A percentile compares a stretch with the other conserved stretches of the same genome.
These are phyloP conservation scores for Chlorella variabilis DNA, from an alignment of 163 green algal genomes.

Conservation along the genomic window DNA sequence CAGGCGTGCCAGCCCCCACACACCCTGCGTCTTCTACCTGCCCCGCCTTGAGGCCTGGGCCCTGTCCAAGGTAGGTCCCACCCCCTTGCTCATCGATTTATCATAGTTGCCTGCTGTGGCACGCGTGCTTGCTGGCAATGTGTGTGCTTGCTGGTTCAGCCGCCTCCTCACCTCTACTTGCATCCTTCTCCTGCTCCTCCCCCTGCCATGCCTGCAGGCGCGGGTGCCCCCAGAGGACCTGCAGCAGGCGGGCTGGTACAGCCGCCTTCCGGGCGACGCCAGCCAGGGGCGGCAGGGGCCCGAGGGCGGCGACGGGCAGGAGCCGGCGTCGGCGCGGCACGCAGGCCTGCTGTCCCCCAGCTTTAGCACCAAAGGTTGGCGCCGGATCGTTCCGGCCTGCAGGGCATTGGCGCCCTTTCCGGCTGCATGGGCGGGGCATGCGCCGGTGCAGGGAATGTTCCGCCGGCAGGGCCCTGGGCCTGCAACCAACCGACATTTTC, in stretches of 20 bases:
- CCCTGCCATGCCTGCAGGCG: neutral
- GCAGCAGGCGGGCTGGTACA: neutral
- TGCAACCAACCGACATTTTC: neutral
- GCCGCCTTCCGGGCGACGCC: neutral
- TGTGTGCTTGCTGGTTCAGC: neutral
- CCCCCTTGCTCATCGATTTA: too few species aligned
- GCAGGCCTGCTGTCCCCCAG: slow-evolving; percentile 4
- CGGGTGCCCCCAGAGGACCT: neutral
- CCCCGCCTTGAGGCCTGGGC: slow-evolving; percentile 56
- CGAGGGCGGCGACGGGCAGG: neutral
- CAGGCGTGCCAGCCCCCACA: slow-evolving; percentile 8
- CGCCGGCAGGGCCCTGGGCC: too few species aligned
- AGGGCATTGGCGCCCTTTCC: too few species aligned
- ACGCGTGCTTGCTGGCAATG: neutral
- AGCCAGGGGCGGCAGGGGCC: too few species aligned
- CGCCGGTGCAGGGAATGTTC: too few species aligned
- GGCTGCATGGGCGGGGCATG: too few species aligned
- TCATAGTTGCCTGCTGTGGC: slow-evolving; percentile 32
- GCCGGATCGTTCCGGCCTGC: neutral
- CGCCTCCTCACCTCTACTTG: neutral
- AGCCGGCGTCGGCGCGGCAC: neutral
- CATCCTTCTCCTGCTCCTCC: neutral
- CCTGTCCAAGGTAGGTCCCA: neutral
- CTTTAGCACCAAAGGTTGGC: neutral
- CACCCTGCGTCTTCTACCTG: slow-evolving; percentile 49